Percentiles rank a stretch among this genome's conserved stretches.
These are phyloP conservation scores for Kurtzmaniella natalensis DNA, from an alignment of 1,139 yeast genomes.

Conservation along the genomic window DNA sequence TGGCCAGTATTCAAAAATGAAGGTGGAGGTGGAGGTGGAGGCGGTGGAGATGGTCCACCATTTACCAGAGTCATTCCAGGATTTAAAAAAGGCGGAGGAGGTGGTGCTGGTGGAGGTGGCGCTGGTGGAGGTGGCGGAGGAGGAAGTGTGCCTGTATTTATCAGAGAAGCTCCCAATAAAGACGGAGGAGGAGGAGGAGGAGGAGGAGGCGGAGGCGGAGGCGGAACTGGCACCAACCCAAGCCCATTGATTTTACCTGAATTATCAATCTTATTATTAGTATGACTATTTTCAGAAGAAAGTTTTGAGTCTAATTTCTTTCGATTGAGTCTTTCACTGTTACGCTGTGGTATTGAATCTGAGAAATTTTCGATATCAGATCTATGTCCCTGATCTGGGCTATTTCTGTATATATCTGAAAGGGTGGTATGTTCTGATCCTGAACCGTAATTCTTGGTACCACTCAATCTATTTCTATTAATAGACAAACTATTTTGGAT, in stretches of 20 bases:
- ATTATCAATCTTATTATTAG: neutral
- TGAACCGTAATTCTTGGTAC: too few species aligned
- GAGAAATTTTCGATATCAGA: too few species aligned
- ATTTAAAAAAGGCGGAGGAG: slow-evolving; percentile 15
- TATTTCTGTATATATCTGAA: too few species aligned
- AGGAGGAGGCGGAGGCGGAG: slow-evolving; percentile 14
- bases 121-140: slow-evolving; percentile 25
- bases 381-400: too few species aligned
- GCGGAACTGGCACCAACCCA: slow-evolving; percentile 1
- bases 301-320: neutral
- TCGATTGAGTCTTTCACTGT: neutral
- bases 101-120: neutral
- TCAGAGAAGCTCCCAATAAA: slow-evolving; percentile 12
- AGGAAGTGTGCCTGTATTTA: slow-evolving; percentile 6
- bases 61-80: slow-evolving; percentile 26
- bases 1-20: slow-evolving; percentile 9
- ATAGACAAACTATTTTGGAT: too few species aligned
- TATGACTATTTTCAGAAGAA: too few species aligned
- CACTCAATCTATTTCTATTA: too few species aligned
- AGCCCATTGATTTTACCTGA: neutral
- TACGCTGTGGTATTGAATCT: too few species aligned
- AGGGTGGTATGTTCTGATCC: too few species aligned
- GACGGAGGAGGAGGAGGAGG: slow-evolving; percentile 6
- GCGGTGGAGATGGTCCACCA: slow-evolving; percentile 23
- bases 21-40: slow-evolving; percentile 22